Evolutionary conservation across 805 yeast genomes (phyloP).

Genomic region (Candida silvatica): DNA sequence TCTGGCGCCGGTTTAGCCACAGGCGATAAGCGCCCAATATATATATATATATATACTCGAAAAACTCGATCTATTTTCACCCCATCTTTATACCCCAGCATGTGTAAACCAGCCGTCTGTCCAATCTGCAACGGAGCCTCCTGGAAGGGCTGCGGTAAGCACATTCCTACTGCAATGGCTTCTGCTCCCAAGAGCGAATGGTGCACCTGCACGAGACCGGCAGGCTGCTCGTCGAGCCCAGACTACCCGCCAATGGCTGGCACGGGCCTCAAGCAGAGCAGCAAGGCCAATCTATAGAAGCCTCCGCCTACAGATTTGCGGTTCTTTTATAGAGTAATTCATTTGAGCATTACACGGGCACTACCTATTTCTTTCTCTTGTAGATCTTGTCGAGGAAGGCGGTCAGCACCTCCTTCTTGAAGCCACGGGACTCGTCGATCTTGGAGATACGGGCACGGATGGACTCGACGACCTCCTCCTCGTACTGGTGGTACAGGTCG

Average conservation of each 20-base stretch:
- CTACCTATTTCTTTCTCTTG: slow-evolving; percentile 73
- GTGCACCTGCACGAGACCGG: slow-evolving; percentile 26
- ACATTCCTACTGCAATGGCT: slow-evolving; percentile 33
- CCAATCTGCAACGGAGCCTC: slow-evolving; percentile 23
- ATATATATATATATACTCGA: too few relatives aligned
- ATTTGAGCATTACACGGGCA: not conserved
- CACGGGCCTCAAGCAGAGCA: slow-evolving; percentile 19
- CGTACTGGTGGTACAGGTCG: slow-evolving; percentile 67
- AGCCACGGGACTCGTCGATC: slow-evolving; percentile 88
- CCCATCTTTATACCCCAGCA: too few relatives aligned
- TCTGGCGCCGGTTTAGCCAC: too few relatives aligned
- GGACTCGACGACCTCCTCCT: slow-evolving; percentile 63
- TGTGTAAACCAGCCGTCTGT: slow-evolving; percentile 31
- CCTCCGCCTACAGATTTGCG: not conserved
- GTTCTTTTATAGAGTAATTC: not conserved
- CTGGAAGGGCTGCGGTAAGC: slow-evolving; percentile 40
- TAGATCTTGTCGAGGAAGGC: slow-evolving; percentile 85
- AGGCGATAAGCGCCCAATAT: too few relatives aligned
- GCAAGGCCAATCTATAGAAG: too few relatives aligned
- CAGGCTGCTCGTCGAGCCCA: slow-evolving; percentile 15
- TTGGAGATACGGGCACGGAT: slow-evolving; percentile 56
- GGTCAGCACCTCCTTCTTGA: slow-evolving; percentile 78
- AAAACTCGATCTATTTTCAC: too few relatives aligned
- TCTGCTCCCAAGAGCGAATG: slow-evolving; percentile 26
- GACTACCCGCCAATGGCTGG: slow-evolving; percentile 31